Conservation (phyloP, 306 rosid genomes). For the Rubus idaeus region DNA sequence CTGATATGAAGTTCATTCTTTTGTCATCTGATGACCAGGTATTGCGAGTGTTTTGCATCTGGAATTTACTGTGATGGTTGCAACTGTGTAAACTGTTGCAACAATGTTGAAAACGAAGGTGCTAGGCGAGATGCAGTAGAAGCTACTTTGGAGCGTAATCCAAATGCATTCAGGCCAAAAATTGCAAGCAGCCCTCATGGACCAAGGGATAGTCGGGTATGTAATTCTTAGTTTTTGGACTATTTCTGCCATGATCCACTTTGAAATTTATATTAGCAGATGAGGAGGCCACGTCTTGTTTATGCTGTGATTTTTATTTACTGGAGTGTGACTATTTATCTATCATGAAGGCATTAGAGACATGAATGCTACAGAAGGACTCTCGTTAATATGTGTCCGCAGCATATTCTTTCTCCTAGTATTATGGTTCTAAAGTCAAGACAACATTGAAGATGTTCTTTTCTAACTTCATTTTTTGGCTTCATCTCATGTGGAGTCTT, state of each 20-base stretch:
- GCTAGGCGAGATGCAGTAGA: conserved; percentile 96
- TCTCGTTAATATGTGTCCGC: background rate
- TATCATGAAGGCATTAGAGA: background rate
- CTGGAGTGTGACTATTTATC: background rate
- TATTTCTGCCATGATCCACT: conserved; percentile 2
- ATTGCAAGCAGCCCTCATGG: conserved; percentile 99
- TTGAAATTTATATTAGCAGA: conserved; percentile 18
- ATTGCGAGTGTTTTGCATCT: conserved; percentile 99
- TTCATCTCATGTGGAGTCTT: conserved; percentile 20
- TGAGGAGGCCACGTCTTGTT: conserved; percentile 2
- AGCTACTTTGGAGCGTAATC: conserved; percentile 98
- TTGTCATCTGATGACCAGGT: conserved; percentile 62
- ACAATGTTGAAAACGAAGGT: conserved; percentile 94
- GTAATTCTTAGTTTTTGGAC: conserved; percentile 28
- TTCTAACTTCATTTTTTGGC: background rate
- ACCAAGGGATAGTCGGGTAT: conserved; percentile 67
- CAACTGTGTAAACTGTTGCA: conserved; percentile 95
- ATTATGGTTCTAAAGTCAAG: conserved; percentile 18
- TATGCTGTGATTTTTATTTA: conserved; percentile 17
- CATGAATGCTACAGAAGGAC: conserved; percentile 1
- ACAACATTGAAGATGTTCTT: conserved; percentile 13
- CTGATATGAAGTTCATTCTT: conserved; percentile 26
- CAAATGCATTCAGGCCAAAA: conserved; percentile 98
- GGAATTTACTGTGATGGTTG: conserved; percentile 99
- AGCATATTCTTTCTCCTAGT: conserved; percentile 17